A percentile compares a stretch with the other conserved stretches of the same genome.
Conservation (phyloP, 805 yeast species). For the Pichia exigua region DNA sequence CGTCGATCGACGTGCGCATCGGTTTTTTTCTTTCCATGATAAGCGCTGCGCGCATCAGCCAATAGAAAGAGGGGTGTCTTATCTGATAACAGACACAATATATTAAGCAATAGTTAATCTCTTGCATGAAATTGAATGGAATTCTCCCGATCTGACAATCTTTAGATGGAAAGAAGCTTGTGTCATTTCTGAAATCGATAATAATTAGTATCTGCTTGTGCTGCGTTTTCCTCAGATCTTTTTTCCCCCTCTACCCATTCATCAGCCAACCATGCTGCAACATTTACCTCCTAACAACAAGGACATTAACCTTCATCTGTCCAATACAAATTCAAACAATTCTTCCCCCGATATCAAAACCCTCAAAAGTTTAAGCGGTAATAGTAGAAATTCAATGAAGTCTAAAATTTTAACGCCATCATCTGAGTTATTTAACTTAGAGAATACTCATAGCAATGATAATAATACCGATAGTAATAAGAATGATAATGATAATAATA, state of each 20-base stretch:
- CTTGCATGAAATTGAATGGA: too few species aligned
- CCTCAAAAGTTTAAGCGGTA: not conserved
- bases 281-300: not conserved
- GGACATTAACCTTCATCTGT: not conserved
- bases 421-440: not conserved
- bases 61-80: not conserved
- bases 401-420: constrained; percentile 3
- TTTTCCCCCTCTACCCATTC: not conserved
- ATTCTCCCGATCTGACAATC: too few species aligned
- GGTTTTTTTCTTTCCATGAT: too few species aligned
- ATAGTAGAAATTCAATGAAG: not conserved
- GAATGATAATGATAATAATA: not conserved
- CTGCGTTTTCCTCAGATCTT: not conserved
- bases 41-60: not conserved
- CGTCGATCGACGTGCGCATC: not conserved
- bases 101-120: too few species aligned
- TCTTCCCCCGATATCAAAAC: not conserved
- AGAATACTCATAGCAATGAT: not conserved
- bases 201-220: too few species aligned
- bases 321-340: not conserved
- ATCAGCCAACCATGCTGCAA: not conserved
- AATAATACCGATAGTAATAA: not conserved
- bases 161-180: not conserved
- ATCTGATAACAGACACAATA: not conserved
- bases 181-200: not conserved